phyloP scores from a whole-genome alignment of 768 basidiomycete species.

The Neoboletus magnificus region DNA sequence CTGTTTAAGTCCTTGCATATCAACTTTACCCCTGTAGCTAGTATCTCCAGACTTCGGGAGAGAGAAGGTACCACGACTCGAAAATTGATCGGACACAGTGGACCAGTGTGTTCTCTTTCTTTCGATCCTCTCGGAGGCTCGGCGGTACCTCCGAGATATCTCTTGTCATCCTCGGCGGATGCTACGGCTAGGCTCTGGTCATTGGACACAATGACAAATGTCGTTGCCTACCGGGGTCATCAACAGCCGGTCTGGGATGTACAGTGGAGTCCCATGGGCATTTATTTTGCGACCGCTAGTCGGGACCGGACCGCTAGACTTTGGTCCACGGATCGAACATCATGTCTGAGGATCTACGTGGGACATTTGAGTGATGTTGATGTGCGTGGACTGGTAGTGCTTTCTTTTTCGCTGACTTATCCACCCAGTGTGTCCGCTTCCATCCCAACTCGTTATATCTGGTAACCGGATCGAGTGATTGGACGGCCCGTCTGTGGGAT shows the following conservation, averaged over 20 bases:
- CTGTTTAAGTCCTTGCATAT: neutral
- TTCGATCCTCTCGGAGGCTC: slow-evolving; percentile 93
- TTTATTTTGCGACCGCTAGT: slow-evolving; percentile 97
- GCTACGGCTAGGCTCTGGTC: slow-evolving; percentile 92
- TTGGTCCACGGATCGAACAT: slow-evolving; percentile 92
- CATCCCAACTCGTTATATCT: slow-evolving; percentile 98
- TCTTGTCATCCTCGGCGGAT: slow-evolving; percentile 92
- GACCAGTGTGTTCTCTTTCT: slow-evolving; percentile 90
- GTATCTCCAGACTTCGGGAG: slow-evolving; percentile 62
- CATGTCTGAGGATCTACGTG: slow-evolving; percentile 86
- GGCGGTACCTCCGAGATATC: slow-evolving; percentile 76
- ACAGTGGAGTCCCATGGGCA: slow-evolving; percentile 96
- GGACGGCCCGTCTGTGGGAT: slow-evolving; percentile 96
- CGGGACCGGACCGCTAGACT: slow-evolving; percentile 91
- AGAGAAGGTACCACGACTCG: slow-evolving; percentile 78
- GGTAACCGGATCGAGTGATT: slow-evolving; percentile 94
- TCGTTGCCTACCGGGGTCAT: slow-evolving; percentile 93
- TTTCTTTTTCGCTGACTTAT: slow-evolving; percentile 2
- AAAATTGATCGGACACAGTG: slow-evolving; percentile 97
- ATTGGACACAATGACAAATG: slow-evolving; percentile 87
- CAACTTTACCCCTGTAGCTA: slow-evolving; percentile 37
- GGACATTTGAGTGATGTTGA: slow-evolving; percentile 97
- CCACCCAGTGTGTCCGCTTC: slow-evolving; percentile 80
- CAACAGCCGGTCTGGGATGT: slow-evolving; percentile 99
- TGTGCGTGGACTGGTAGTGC: slow-evolving; percentile 49